Conservation (phyloP, 177 flowering plant species). For the Vitis hybrid region DNA sequence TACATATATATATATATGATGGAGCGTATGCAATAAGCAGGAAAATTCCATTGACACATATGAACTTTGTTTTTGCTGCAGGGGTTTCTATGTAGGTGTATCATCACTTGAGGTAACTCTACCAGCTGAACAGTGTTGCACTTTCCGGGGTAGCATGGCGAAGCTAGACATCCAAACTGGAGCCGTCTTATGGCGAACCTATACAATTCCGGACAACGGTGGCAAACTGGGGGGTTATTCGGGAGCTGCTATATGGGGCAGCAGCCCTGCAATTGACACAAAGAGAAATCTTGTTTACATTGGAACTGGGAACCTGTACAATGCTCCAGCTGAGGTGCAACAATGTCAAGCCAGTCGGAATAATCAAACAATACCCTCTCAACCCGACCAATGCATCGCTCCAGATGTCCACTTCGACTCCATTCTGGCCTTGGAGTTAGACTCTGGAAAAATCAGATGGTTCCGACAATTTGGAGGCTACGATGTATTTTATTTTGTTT, state of each 20-base stretch:
- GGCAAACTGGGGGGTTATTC: slow-evolving; percentile 26
- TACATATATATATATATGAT: too few relatives aligned
- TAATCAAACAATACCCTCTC: slow-evolving; percentile 38
- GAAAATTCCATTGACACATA: too few relatives aligned
- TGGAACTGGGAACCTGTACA: slow-evolving; percentile 31
- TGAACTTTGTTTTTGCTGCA: not conserved
- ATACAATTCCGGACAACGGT: slow-evolving; percentile 39
- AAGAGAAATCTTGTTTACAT: slow-evolving; percentile 20
- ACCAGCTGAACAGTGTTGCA: slow-evolving; percentile 36
- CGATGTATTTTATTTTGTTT: slow-evolving; percentile 21
- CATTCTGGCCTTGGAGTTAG: slow-evolving; percentile 26
- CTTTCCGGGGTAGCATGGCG: slow-evolving; percentile 48
- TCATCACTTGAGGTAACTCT: slow-evolving; percentile 37
- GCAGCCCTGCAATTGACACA: slow-evolving; percentile 33
- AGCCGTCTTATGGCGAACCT: slow-evolving; percentile 42
- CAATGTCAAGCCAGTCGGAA: slow-evolving; percentile 42
- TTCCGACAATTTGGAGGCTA: slow-evolving; percentile 26
- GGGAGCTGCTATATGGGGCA: slow-evolving; percentile 34
- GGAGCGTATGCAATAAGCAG: too few relatives aligned
- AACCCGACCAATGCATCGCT: slow-evolving; percentile 36
- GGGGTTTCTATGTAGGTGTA: slow-evolving; percentile 22
- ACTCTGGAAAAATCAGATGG: slow-evolving; percentile 24
- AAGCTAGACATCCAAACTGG: slow-evolving; percentile 39
- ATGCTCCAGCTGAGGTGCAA: slow-evolving; percentile 24
- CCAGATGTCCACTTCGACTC: slow-evolving; percentile 23